Evolutionary conservation across 495 filamentous ascomycete species (phyloP).

Genomic region (Cryomyces minteri): DNA sequence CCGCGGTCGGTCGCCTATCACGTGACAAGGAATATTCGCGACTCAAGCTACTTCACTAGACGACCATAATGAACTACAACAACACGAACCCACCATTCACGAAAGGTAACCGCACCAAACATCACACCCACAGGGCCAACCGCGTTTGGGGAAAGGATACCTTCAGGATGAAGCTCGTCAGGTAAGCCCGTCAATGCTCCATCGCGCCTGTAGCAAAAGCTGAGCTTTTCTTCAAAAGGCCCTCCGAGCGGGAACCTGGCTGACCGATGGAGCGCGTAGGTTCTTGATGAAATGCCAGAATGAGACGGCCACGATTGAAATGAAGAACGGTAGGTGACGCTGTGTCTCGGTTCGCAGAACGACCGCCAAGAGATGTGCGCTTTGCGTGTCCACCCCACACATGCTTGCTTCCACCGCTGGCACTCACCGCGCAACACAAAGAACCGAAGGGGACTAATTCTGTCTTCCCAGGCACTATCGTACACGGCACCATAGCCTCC

Average conservation of each 20-base stretch:
- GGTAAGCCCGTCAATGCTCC: constrained; percentile 37
- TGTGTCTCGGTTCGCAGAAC: not conserved
- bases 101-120: no score
- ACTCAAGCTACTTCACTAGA: no score
- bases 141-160: no score
- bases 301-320: constrained; percentile 91
- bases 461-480: constrained; percentile 52
- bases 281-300: constrained; percentile 98
- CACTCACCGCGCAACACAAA: no score
- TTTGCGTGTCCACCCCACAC: not conserved
- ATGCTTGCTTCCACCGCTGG: not conserved
- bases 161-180: constrained; percentile 79
- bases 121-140: no score
- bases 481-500: constrained; percentile 87
- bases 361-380: not conserved
- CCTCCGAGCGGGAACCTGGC: constrained; percentile 10
- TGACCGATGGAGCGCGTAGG: constrained; percentile 31
- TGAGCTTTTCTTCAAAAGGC: constrained; percentile 19
- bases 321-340: constrained; percentile 68
- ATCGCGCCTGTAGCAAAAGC: constrained; percentile 15
- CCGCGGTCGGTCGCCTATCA: no score
- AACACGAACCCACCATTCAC: no score
- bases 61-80: no score
- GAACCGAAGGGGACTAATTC: no score
- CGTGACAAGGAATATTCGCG: no score